Percentiles rank a stretch among this genome's conserved stretches.
These are phyloP conservation scores for Rusavskia elegans DNA, from an alignment of 495 filamentous ascomycete genomes.

Conservation along the genomic window DNA sequence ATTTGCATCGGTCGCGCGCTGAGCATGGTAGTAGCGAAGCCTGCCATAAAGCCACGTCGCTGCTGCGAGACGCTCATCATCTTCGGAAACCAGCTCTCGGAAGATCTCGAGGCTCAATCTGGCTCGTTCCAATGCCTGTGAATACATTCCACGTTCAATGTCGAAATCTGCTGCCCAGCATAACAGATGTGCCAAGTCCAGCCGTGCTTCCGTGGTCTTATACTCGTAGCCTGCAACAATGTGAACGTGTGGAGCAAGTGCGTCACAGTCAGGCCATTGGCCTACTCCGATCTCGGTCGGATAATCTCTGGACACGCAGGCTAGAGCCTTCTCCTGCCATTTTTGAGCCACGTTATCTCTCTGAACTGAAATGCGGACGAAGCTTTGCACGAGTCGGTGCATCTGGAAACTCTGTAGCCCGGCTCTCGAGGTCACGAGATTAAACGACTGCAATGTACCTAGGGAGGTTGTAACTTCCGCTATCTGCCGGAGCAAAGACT, in stretches of 20 bases:
- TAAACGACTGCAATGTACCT: conserved; percentile 16
- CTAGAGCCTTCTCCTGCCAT: conserved; percentile 1
- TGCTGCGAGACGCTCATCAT: conserved; percentile 1
- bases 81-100: background rate
- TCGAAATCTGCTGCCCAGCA: conserved; percentile 7
- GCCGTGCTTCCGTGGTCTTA: conserved; percentile 2
- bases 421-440: conserved; percentile 14
- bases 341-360: background rate
- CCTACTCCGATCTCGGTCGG: conserved; percentile 1
- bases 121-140: conserved; percentile 1
- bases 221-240: background rate
- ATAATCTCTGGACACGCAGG: background rate
- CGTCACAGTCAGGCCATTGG: conserved; percentile 2
- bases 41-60: conserved; percentile 5
- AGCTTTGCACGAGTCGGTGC: conserved; percentile 21
- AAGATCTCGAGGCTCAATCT: background rate
- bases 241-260: conserved; percentile 4
- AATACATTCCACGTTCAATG: conserved; percentile 5
- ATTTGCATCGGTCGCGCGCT: background rate
- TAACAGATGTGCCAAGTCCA: conserved; percentile 3
- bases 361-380: background rate
- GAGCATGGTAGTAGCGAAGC: conserved; percentile 3
- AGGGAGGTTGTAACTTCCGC: conserved; percentile 16
- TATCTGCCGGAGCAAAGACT: conserved; percentile 12
- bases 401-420: conserved; percentile 2